Conservation (phyloP, 139 green algal genomes). For the Nannochloris sp. region DNA sequence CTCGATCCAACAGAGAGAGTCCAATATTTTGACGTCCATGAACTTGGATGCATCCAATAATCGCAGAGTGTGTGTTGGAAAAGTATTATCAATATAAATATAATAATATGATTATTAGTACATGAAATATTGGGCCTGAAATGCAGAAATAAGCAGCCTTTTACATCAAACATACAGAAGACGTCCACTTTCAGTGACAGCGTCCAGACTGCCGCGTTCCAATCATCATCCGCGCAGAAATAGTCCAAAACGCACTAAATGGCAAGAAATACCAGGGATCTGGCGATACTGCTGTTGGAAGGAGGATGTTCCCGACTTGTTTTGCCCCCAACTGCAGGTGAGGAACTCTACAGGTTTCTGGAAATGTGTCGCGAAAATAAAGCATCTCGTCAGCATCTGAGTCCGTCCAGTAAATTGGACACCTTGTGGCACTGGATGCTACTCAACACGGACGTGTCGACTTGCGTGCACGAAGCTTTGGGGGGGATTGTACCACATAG, state of each 20-base stretch:
- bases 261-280: neutral
- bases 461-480: neutral
- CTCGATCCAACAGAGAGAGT: neutral
- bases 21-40: neutral
- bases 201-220: neutral
- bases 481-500: neutral
- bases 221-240: neutral
- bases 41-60: neutral
- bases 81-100: neutral
- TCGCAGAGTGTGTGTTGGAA: neutral
- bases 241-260: neutral
- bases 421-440: neutral
- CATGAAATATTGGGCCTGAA: neutral
- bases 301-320: neutral
- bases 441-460: neutral
- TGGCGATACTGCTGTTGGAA: conserved; percentile 1
- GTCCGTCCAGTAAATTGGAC: neutral
- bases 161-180: neutral
- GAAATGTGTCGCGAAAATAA: neutral
- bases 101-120: neutral
- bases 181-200: neutral
- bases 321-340: neutral
- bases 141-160: neutral
- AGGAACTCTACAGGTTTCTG: neutral
- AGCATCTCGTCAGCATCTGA: neutral